Evolutionary conservation across 2,329 filamentous ascomycete genomes (phyloP).

Genomic region (Claviceps fusiformis): DNA sequence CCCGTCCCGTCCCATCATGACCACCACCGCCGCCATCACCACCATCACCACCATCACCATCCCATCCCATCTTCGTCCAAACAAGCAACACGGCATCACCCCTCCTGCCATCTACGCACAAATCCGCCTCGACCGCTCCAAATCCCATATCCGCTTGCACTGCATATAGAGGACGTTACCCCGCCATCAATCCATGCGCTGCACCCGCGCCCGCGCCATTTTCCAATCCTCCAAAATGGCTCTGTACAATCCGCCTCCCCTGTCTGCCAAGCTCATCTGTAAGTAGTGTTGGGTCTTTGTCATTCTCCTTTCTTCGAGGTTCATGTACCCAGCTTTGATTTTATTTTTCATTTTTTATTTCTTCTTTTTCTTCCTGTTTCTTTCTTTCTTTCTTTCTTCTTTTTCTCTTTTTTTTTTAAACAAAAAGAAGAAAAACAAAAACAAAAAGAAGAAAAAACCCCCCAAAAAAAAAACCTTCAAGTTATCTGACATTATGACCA

Average conservation of each 20-base stretch:
- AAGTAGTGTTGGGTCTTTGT: too few relatives aligned
- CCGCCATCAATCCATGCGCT: constrained; percentile 11
- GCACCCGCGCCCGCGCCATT: constrained; percentile 7
- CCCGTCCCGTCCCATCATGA: neutral
- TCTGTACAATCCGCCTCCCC: constrained; percentile 21
- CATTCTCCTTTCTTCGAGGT: too few relatives aligned
- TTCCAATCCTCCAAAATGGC: constrained; percentile 26
- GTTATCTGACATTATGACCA: too few relatives aligned
- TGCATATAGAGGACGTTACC: too few relatives aligned
- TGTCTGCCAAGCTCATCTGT: constrained; percentile 33
- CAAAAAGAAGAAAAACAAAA: neutral
- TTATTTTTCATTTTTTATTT: too few relatives aligned
- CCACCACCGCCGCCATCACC: neutral
- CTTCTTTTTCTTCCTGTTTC: too few relatives aligned
- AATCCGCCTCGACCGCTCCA: too few relatives aligned
- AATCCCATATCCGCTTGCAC: too few relatives aligned
- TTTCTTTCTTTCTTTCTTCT: neutral
- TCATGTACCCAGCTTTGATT: too few relatives aligned
- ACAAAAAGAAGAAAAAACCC: neutral
- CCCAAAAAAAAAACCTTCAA: too few relatives aligned
- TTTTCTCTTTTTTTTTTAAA: neutral
- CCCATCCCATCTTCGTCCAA: neutral
- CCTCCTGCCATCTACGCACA: too few relatives aligned
- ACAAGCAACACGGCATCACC: too few relatives aligned
- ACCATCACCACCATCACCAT: neutral